phyloP scores from a whole-genome alignment of 208 protist species.

The Naegleria lovaniensis region DNA sequence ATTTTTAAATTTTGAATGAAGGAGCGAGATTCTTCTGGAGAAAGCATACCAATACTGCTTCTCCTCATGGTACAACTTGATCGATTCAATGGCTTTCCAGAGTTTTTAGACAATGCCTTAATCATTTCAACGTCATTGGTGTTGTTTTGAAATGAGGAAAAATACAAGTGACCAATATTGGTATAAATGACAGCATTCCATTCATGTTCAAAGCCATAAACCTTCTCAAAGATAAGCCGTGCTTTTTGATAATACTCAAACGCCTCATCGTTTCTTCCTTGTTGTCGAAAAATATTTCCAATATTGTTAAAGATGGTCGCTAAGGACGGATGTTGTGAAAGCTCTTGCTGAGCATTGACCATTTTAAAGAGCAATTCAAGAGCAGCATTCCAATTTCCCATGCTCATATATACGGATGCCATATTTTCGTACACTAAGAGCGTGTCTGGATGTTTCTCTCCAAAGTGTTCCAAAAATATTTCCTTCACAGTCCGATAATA shows the following conservation, averaged over 20 bases:
- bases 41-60: too few relatives aligned
- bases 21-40: too few relatives aligned
- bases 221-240: background rate
- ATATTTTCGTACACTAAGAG: background rate
- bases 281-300: conserved; percentile 1
- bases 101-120: background rate
- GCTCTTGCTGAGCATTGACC: background rate
- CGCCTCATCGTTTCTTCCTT: background rate
- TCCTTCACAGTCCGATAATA: background rate
- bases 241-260: background rate
- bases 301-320: background rate
- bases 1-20: background rate
- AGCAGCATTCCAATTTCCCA: background rate
- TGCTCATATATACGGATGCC: background rate
- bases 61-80: too few relatives aligned
- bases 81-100: too few relatives aligned
- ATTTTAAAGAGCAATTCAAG: background rate
- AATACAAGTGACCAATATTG: background rate
- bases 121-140: background rate
- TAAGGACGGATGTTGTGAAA: background rate
- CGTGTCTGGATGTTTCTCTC: background rate
- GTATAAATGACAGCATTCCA: background rate
- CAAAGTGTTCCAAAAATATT: background rate
- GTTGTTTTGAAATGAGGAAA: background rate
- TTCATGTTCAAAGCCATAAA: background rate